These are phyloP conservation scores for Salix purpurea DNA, from an alignment of 345 rosid species.

Conservation along the genomic window DNA sequence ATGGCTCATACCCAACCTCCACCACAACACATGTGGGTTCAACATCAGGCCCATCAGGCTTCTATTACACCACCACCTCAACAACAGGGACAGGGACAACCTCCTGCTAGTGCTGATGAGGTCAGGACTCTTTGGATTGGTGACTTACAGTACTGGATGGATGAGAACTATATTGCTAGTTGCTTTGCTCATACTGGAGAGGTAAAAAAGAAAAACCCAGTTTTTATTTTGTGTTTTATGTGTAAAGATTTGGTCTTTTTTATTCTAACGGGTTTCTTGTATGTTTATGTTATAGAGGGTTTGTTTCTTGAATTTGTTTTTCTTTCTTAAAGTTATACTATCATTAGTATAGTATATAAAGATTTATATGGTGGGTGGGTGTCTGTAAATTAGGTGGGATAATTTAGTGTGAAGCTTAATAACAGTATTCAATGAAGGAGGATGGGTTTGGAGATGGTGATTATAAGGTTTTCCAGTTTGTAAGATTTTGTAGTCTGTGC, in stretches of 20 bases:
- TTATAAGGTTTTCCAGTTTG: no score
- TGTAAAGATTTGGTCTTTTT: neutral
- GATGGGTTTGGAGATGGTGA: no score
- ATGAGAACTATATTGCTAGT: slow-evolving; percentile 52
- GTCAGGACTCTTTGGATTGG: slow-evolving; percentile 96
- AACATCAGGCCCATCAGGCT: slow-evolving; percentile 20
- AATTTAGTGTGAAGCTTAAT: no score
- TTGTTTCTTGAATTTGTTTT: neutral
- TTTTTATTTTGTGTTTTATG: no score
- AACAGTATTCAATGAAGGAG: no score
- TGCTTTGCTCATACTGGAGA: slow-evolving; percentile 71
- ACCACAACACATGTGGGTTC: slow-evolving; percentile 61
- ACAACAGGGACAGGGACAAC: slow-evolving; percentile 21
- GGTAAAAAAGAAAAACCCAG: slow-evolving; percentile 18
- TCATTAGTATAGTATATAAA: no score
- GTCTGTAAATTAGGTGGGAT: neutral
- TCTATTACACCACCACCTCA: slow-evolving; percentile 20
- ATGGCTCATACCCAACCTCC: slow-evolving; percentile 38
- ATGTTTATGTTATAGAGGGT: neutral
- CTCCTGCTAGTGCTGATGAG: slow-evolving; percentile 54
- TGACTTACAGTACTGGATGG: slow-evolving; percentile 95
- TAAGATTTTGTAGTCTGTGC: no score
- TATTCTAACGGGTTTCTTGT: neutral
- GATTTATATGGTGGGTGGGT: neutral
- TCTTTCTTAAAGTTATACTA: neutral